Base-by-base conservation (phyloP, 2,329 filamentous ascomycete species). In the Ascochyta pisi region DNA sequence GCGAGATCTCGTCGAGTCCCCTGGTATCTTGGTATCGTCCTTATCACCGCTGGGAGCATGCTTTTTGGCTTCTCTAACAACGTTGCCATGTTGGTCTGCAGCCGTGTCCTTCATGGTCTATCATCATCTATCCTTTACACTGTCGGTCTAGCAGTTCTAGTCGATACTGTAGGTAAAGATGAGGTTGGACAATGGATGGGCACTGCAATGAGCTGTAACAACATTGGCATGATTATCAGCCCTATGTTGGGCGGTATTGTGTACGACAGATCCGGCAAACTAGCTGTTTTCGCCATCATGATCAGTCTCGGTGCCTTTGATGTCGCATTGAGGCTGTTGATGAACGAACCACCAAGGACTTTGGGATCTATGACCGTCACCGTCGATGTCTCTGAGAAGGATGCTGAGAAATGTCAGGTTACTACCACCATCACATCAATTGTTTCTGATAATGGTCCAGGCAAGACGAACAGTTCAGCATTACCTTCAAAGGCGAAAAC, bases 101-200 rank as follows among this genome's bases (percentile, higher is more conserved):
- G 55, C 10, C 59, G 57, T 22, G 49, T 64, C 15, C 52, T 60
- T 26, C 58, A 61, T 13, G 61, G 58, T 6, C 35, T 61, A 12
- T 59, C 59, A 13, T 58, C 56, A 8, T 60, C 61, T 0, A 62
- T 64, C 15, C 44, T 62, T 7, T 64, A 60, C 38, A 62, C 54
- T 3, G 57, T 62, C 13, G 61, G 57, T 7, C 54, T 64, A 9
- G 61, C 61, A 15, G 56, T 64, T 15, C 33, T 64, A 6, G 59
- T 60, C 3, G 56, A 64, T 31, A 56, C 54, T 3, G 51, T 64
- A 7, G 47, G 43, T 13, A 50, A 54, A 38, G 57, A 59, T 12
- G 53, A 60, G 45, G 59, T 62, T 3, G 59, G 59, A 2, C 27
- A 60, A 39, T 64, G 54, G 54, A 62, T 62, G 58, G 61, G 61